phyloP scores from a whole-genome alignment of 2,329 filamentous ascomycete species.

The Penicillium hesseltinei region DNA sequence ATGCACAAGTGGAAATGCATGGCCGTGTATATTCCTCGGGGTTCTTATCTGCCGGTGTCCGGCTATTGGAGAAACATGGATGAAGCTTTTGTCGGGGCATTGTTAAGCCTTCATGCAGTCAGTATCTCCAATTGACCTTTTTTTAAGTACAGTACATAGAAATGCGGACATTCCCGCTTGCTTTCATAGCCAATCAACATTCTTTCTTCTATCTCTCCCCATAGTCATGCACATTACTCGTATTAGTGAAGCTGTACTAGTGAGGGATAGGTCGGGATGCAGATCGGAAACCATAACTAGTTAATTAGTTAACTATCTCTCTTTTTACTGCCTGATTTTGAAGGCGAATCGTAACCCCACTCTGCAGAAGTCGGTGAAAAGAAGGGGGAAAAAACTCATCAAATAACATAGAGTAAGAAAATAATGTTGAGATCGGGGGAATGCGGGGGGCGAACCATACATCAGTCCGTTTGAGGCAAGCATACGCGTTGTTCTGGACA shows the following conservation, averaged over 20 bases:
- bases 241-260: neutral
- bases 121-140: neutral
- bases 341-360: neutral
- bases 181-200: neutral
- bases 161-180: neutral
- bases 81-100: neutral
- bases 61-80: neutral
- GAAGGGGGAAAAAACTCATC: neutral
- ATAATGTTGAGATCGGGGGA: slow-evolving; percentile 9
- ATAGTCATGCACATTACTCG: neutral
- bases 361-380: slow-evolving; percentile 2
- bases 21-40: neutral
- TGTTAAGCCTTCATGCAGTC: neutral
- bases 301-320: neutral
- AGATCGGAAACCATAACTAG: neutral
- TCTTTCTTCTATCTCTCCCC: neutral
- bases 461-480: slow-evolving; percentile 20
- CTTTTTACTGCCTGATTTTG: neutral
- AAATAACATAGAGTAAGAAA: neutral
- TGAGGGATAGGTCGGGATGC: neutral
- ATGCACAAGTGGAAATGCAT: neutral
- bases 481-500: slow-evolving; percentile 11
- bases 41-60: neutral
- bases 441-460: slow-evolving; percentile 16
- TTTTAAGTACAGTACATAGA: neutral